These are phyloP conservation scores for Backusella liffmaniae DNA, from an alignment of 192 early-diverging fungal species.

Conservation along the genomic window DNA sequence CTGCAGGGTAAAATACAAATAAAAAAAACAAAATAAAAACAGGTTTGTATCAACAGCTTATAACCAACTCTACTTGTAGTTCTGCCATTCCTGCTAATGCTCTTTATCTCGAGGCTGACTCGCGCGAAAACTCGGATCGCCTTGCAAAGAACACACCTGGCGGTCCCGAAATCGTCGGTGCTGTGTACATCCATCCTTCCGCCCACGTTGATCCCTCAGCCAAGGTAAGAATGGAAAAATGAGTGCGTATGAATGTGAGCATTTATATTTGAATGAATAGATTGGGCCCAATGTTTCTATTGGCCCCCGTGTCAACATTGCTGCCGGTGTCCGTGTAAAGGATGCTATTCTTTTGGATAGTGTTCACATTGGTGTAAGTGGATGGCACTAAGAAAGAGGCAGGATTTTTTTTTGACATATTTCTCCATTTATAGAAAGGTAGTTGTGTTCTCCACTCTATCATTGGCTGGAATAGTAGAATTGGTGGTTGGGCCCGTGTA, in stretches of 20 bases:
- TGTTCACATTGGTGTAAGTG: constrained; percentile 70
- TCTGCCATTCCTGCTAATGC: constrained; percentile 95
- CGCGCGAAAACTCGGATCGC: constrained; percentile 59
- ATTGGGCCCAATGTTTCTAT: constrained; percentile 97
- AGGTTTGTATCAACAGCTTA: not conserved
- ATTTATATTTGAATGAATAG: constrained; percentile 25
- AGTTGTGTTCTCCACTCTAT: constrained; percentile 85
- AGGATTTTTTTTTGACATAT: not conserved
- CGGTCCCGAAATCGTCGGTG: constrained; percentile 81
- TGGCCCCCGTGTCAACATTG: constrained; percentile 84
- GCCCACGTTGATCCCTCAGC: constrained; percentile 92
- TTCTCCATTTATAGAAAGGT: constrained; percentile 61
- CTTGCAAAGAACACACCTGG: constrained; percentile 50
- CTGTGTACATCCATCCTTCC: constrained; percentile 94
- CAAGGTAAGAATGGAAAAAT: constrained; percentile 44
- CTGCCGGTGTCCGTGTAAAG: constrained; percentile 89
- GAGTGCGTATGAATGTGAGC: not conserved
- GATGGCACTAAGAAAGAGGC: not conserved
- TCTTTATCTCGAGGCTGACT: constrained; percentile 84
- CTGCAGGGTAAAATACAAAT: constrained; percentile 58
- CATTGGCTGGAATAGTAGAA: constrained; percentile 91
- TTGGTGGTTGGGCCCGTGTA: constrained; percentile 92
- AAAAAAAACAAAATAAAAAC: too few species aligned
- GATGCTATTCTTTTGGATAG: constrained; percentile 94
- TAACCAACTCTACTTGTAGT: constrained; percentile 35